Evolutionary conservation across 805 yeast genomes (phyloP), one percentile per base, ranked within the genome.

Genomic region (Nakazawaea pomicola): DNA sequence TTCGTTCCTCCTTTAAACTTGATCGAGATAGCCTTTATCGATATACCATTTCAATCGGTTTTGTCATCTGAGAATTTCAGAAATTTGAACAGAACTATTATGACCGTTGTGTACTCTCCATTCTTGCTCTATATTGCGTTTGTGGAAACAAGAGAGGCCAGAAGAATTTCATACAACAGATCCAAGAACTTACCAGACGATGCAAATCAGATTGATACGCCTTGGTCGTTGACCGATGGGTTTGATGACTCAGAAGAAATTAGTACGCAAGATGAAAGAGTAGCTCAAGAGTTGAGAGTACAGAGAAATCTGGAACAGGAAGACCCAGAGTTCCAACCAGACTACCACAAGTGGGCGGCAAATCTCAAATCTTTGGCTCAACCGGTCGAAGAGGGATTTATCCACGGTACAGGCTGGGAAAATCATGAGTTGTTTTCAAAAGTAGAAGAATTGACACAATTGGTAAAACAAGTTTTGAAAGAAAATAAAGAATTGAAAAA

Each of bases 211-310:
- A 51, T 65, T 16, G 86, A 87, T 52, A 72, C 80, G 6, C 90
- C 82, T 52, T 87, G 95, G 95, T 87, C 83, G 48, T 66, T 87
- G 49, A 74, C 82, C 6, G 95, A 86, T 59, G 95, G 95, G 0
- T 86, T 64, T 46, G 64, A 64, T 27, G 75, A 68, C 36, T 56
- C 66, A 16, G 44, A 51, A 20, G 62, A 60, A 16, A 54, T 56
- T 14, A 58, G 57, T 27, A 49, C 55, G 15, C 53, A 50, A 2
- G 45, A 47, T 1, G 35, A 46, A 15, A 54, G 57, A 21, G 58
- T 66, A 4, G 57, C 68, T 15, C 65, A 65, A 30, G 61, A 65
- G 8, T 46, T 80, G 21, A 58, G 67, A 39, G 58, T 62, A 8
- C 93, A 84, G 54, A 62, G 69, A 24, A 65, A 69, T 21, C 90